Evolutionary conservation across 2,329 filamentous ascomycete genomes (phyloP), one percentile per base, ranked within the genome.

Genomic region (Pestalotiopsis sp.): DNA sequence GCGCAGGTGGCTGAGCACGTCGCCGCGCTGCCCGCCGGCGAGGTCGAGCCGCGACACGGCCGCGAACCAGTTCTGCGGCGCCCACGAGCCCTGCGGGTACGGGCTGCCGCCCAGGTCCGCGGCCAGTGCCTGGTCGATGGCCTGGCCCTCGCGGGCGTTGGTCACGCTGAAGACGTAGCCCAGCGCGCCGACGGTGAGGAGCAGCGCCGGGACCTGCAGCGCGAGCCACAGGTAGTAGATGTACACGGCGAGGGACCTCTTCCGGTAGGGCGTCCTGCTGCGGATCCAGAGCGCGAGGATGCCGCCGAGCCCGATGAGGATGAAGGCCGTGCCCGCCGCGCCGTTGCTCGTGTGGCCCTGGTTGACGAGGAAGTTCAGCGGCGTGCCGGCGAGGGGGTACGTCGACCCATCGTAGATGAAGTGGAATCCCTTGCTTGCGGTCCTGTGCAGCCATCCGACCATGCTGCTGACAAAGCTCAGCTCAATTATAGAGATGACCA

Each of bases 281-380:
- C 78, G 76, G 10, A 78, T 70, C 48, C 65, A 68, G 20, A 82
- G 72, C 1, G 74, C 73, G 10, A 80, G 20, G 17, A 75, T 67
- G 26, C 80, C 79, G 10, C 74, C 75, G n/a, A 77, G 64, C 4
- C 75, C 77, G 62, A 80, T 73, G 1, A 80, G 66, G 1, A 81
- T 70, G 38, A 81, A 71, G 1, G 76, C 78, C 1, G 78, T 80
- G 4, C 78, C 79, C 9, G 77, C 78, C 1, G 83, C 82, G 35
- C 77, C 78, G 52, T 83, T 81, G 65, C 77, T 78, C 30, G 81
- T 81, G 68, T 83, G 76, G 14, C 81, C 81, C 58, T 81, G 79
- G 68, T 82, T 73, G 57, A 79, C 74, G 67, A 84, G 71, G 14
- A 81, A 67, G 55, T 76, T 48, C 3, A 68, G 65, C 1, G 81